Conservation (phyloP, 2,329 filamentous ascomycete species). For the Sporothrix dimorphospora region DNA sequence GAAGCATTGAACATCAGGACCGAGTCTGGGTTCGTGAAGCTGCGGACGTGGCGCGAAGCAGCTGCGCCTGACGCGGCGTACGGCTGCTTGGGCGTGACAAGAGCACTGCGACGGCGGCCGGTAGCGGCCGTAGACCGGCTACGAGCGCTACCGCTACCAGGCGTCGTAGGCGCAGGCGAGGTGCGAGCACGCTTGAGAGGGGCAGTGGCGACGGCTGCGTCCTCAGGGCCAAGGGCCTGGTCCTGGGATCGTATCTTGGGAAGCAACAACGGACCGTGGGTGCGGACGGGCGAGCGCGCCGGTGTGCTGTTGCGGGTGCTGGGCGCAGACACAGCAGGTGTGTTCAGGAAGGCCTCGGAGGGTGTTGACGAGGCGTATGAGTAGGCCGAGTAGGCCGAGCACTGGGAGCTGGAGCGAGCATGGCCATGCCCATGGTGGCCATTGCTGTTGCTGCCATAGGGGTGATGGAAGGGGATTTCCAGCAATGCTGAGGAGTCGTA, state of each 20-base stretch:
- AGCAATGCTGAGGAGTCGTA: constrained; percentile 62
- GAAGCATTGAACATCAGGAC: constrained; percentile 46
- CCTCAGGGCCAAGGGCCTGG: constrained; percentile 66
- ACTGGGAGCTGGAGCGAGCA: constrained; percentile 65
- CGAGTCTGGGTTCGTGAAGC: constrained; percentile 64
- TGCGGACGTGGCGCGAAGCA: constrained; percentile 57
- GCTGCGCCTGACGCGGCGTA: constrained; percentile 37
- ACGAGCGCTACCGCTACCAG: constrained; percentile 33
- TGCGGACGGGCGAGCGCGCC: constrained; percentile 69
- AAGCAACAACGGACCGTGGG: constrained; percentile 77
- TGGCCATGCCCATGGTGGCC: constrained; percentile 48
- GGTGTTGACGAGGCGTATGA: constrained; percentile 65
- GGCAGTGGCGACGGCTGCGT: constrained; percentile 45
- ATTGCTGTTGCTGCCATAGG: background rate
- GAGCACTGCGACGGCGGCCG: background rate
- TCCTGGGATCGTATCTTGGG: constrained; percentile 88
- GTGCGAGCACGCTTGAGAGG: constrained; percentile 61
- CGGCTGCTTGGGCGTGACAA: constrained; percentile 16
- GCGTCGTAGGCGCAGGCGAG: constrained; percentile 47
- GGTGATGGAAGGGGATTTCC: constrained; percentile 53
- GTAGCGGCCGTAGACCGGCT: constrained; percentile 24
- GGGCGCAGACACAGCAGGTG: constrained; percentile 23
- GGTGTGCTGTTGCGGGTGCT: constrained; percentile 71
- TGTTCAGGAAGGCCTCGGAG: constrained; percentile 59
- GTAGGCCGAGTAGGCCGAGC: constrained; percentile 61